phyloP scores from a whole-genome alignment of 805 yeast genomes.

The Yarrowia porcina region DNA sequence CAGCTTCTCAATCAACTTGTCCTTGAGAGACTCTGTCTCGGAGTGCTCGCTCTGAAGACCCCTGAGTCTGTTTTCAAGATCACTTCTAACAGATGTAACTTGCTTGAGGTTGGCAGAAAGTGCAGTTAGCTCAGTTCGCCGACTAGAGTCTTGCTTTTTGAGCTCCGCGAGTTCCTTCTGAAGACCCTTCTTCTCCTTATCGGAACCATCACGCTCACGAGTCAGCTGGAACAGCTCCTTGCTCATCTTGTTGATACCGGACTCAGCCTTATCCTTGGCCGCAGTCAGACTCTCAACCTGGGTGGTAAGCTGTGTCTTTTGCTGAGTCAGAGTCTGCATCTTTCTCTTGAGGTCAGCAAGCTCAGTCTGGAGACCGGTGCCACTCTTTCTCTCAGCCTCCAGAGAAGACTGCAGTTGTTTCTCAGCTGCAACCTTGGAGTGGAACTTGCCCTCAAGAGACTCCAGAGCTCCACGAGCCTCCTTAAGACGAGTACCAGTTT shows the following conservation, averaged over 20 bases:
- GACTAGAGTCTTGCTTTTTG: constrained; percentile 29
- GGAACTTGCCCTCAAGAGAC: constrained; percentile 27
- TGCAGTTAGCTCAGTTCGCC: not conserved
- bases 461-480: constrained; percentile 12
- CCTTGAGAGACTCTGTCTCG: constrained; percentile 38
- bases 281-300: constrained; percentile 40
- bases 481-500: constrained; percentile 39
- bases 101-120: constrained; percentile 26
- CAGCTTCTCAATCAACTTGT: constrained; percentile 47
- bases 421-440: constrained; percentile 18
- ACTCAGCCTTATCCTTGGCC: constrained; percentile 66
- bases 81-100: constrained; percentile 27
- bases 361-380: constrained; percentile 28
- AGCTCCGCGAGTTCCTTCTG: constrained; percentile 23
- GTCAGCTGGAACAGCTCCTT: constrained; percentile 70
- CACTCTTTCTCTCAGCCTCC: constrained; percentile 22
- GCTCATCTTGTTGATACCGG: constrained; percentile 87
- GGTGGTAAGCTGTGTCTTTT: constrained; percentile 36
- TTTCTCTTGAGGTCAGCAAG: constrained; percentile 31
- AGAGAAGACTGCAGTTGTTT: not conserved
- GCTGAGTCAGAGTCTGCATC: constrained; percentile 29
- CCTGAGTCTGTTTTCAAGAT: constrained; percentile 31
- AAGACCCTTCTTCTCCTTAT: constrained; percentile 32
- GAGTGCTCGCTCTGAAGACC: constrained; percentile 33
- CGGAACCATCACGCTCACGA: constrained; percentile 54